A percentile compares a stretch with the other conserved stretches of the same genome.
Conservation (phyloP, 2,329 filamentous ascomycete species). For the Ascochyta viciae-villosae region DNA sequence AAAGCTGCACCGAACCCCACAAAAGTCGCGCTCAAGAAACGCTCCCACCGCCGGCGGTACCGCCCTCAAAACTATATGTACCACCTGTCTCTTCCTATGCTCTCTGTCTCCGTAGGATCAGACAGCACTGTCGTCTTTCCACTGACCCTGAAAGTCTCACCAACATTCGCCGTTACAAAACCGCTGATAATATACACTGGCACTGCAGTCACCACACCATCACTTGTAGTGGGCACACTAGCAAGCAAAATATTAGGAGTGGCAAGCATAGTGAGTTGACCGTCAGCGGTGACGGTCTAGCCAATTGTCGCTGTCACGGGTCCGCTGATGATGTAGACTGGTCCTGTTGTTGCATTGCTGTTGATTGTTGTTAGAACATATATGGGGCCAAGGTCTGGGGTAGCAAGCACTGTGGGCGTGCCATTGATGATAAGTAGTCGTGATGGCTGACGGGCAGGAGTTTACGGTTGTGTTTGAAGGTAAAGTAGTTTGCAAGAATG, state of each 20-base stretch:
- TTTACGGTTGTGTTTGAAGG: too few species aligned
- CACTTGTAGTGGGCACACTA: slow-evolving; percentile 13
- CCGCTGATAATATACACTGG: slow-evolving; percentile 24
- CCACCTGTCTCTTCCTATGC: neutral
- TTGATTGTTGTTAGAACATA: slow-evolving; percentile 18
- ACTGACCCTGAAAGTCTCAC: slow-evolving; percentile 22
- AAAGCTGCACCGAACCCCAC: neutral
- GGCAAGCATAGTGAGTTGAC: slow-evolving; percentile 6
- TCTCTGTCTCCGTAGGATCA: slow-evolving; percentile 1
- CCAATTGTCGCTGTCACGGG: slow-evolving; percentile 17
- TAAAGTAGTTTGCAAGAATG: too few species aligned
- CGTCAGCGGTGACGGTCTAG: slow-evolving; percentile 15
- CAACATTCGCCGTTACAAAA: slow-evolving; percentile 12
- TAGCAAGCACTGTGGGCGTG: neutral
- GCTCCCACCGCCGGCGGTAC: neutral
- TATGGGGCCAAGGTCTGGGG: slow-evolving; percentile 16
- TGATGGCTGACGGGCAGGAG: too few species aligned
- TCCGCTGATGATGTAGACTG: slow-evolving; percentile 13
- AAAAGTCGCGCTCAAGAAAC: neutral
- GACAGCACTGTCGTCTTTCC: slow-evolving; percentile 16
- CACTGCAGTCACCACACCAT: slow-evolving; percentile 13
- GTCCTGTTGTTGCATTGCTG: slow-evolving; percentile 7
- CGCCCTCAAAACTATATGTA: neutral
- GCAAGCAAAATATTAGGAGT: slow-evolving; percentile 3
- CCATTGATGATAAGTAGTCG: neutral